These are phyloP conservation scores for Nitzschia sp. DNA, from an alignment of 108 stramenopile species.

Conservation along the genomic window DNA sequence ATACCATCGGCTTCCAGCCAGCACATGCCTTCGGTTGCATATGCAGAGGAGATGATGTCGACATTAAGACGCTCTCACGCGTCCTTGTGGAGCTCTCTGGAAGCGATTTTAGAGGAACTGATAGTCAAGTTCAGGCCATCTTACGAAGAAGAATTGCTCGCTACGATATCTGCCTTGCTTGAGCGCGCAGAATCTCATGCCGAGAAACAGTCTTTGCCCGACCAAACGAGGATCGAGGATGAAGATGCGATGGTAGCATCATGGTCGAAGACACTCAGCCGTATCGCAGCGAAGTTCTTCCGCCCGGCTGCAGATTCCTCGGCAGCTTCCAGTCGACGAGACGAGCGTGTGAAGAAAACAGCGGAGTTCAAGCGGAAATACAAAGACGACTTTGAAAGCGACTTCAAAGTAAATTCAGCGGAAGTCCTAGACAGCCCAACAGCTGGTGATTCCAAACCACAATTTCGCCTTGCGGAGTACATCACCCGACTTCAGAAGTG, in stretches of 20 bases:
- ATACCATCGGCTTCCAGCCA: conserved; percentile 14
- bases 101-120: conserved; percentile 90
- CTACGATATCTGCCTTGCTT: conserved; percentile 78
- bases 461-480: conserved; percentile 57
- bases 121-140: conserved; percentile 90
- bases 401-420: conserved; percentile 48
- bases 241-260: conserved; percentile 54
- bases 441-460: not conserved
- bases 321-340: conserved; percentile 30
- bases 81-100: conserved; percentile 84
- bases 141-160: conserved; percentile 90
- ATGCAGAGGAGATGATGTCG: conserved; percentile 89
- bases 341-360: conserved; percentile 67
- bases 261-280: conserved; percentile 59
- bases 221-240: conserved; percentile 34
- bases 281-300: conserved; percentile 79
- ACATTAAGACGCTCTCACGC: conserved; percentile 81
- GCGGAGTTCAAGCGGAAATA: conserved; percentile 71
- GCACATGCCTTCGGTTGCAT: conserved; percentile 57
- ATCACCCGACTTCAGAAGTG: conserved; percentile 60
- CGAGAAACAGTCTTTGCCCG: conserved; percentile 37
- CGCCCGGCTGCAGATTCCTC: conserved; percentile 33
- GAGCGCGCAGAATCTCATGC: conserved; percentile 59
- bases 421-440: conserved; percentile 8
- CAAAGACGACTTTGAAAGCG: conserved; percentile 60